Evolutionary conservation across 1,139 yeast species (phyloP).

Genomic region (Sugiyamaella castrensis): DNA sequence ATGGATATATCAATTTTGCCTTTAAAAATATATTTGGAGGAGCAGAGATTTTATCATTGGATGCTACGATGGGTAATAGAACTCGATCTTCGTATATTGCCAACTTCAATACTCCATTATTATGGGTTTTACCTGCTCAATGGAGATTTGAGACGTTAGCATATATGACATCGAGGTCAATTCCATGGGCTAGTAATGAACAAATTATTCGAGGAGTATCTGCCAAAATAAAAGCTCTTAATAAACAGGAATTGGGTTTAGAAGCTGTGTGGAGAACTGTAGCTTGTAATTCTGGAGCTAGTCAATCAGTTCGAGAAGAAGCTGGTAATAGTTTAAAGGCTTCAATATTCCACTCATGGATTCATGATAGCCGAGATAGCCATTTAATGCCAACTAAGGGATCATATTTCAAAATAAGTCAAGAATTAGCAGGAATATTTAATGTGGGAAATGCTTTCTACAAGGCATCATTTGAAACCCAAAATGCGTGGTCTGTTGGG

Average conservation of each 20-base stretch:
- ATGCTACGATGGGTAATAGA: constrained; percentile 46
- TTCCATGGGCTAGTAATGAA: constrained; percentile 67
- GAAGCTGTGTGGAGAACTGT: constrained; percentile 64
- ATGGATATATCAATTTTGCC: constrained; percentile 53
- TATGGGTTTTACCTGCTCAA: constrained; percentile 40
- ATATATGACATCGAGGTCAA: constrained; percentile 56
- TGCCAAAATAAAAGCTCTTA: constrained; percentile 43
- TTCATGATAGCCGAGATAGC: constrained; percentile 38
- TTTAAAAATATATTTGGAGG: constrained; percentile 27
- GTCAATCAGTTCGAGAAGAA: constrained; percentile 30
- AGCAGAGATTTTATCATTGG: constrained; percentile 24
- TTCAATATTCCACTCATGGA: constrained; percentile 35
- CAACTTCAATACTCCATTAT: constrained; percentile 60
- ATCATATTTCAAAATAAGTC: constrained; percentile 47
- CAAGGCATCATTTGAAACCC: constrained; percentile 35
- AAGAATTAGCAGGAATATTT: constrained; percentile 50
- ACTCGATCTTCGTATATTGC: constrained; percentile 60
- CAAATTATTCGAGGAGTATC: constrained; percentile 57
- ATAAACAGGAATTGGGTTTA: constrained; percentile 49
- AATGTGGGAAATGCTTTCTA: constrained; percentile 26
- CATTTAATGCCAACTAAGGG: constrained; percentile 49
- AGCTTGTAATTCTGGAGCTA: constrained; percentile 39
- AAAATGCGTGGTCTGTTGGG: constrained; percentile 26
- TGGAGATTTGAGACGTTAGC: constrained; percentile 55
- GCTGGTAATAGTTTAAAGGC: constrained; percentile 42